A percentile compares a stretch with the other conserved stretches of the same genome.
Conservation (phyloP, 495 filamentous ascomycete species). For the Cenococcum geophilum region DNA sequence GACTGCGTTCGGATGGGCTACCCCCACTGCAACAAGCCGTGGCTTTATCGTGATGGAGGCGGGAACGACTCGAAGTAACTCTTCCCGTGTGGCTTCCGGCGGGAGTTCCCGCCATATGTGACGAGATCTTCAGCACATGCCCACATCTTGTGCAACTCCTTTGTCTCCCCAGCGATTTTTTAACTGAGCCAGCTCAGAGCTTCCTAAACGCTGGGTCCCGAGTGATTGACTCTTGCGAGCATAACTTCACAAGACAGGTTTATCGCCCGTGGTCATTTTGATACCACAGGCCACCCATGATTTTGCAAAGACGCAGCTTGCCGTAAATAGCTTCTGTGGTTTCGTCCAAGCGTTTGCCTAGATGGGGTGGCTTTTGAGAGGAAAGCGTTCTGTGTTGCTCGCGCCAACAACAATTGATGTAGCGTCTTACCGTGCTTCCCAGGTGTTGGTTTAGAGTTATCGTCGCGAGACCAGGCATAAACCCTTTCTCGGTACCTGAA, state of each 20-base stretch:
- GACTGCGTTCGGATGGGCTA: not conserved
- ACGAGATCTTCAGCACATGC: slow-evolving; percentile 22
- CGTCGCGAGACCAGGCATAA: slow-evolving; percentile 10
- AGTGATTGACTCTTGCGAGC: slow-evolving; percentile 3
- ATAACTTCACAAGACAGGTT: not conserved
- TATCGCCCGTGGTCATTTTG: slow-evolving; percentile 5
- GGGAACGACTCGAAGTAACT: slow-evolving; percentile 16
- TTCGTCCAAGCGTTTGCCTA: not conserved
- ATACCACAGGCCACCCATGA: not conserved
- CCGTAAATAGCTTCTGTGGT: not conserved
- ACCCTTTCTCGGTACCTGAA: slow-evolving; percentile 24
- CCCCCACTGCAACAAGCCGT: slow-evolving; percentile 18
- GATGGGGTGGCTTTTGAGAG: not conserved
- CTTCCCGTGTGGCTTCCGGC: slow-evolving; percentile 3
- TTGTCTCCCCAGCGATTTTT: not conserved
- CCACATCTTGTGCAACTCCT: slow-evolving; percentile 17
- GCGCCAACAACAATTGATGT: not conserved
- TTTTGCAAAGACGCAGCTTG: not conserved
- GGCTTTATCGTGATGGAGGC: slow-evolving; percentile 1
- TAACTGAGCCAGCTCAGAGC: not conserved
- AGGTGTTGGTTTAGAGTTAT: slow-evolving; percentile 30
- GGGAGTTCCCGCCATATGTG: slow-evolving; percentile 1
- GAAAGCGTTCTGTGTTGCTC: not conserved
- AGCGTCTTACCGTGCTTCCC: not conserved
- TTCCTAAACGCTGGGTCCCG: slow-evolving; percentile 5